These are phyloP conservation scores for Chimonanthus salicifolius DNA, from an alignment of 164 flowering plant genomes.

Conservation along the genomic window DNA sequence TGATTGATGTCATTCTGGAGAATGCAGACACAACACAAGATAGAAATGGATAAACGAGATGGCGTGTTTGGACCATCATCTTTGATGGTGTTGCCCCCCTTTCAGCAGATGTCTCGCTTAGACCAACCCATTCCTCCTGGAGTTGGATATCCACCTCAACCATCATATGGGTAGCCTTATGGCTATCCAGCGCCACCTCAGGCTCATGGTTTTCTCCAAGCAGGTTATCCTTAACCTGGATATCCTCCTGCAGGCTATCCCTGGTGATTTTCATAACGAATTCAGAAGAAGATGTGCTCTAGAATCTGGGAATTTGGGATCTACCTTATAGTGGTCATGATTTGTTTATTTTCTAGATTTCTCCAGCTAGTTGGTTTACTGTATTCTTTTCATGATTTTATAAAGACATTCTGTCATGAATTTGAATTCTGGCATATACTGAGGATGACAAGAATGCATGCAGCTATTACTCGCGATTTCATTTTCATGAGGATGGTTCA, in stretches of 20 bases:
- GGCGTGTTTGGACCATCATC: slow-evolving; percentile 40
- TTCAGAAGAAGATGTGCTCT: neutral
- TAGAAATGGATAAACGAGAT: slow-evolving; percentile 65
- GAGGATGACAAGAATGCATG: neutral
- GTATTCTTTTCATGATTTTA: neutral
- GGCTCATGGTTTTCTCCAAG: slow-evolving; percentile 29
- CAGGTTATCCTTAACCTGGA: slow-evolving; percentile 23
- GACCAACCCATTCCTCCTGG: slow-evolving; percentile 47
- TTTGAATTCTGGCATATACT: neutral
- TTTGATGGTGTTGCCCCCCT: slow-evolving; percentile 49
- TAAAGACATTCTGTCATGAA: neutral
- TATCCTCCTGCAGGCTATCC: slow-evolving; percentile 27
- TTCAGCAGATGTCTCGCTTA: slow-evolving; percentile 59
- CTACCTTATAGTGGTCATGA: neutral
- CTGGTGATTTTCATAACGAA: slow-evolving; percentile 10
- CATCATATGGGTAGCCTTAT: slow-evolving; percentile 25
- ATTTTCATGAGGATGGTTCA: neutral
- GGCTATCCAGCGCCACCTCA: slow-evolving; percentile 38
- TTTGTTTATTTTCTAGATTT: neutral
- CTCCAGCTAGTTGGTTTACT: neutral
- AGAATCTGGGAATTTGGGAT: neutral
- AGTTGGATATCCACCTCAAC: slow-evolving; percentile 40
- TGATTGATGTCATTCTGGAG: slow-evolving; percentile 4
- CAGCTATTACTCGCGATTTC: neutral
- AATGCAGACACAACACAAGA: slow-evolving; percentile 64